These are phyloP conservation scores for Lactarius sanguifluus DNA, from an alignment of 768 basidiomycete species.

Conservation along the genomic window DNA sequence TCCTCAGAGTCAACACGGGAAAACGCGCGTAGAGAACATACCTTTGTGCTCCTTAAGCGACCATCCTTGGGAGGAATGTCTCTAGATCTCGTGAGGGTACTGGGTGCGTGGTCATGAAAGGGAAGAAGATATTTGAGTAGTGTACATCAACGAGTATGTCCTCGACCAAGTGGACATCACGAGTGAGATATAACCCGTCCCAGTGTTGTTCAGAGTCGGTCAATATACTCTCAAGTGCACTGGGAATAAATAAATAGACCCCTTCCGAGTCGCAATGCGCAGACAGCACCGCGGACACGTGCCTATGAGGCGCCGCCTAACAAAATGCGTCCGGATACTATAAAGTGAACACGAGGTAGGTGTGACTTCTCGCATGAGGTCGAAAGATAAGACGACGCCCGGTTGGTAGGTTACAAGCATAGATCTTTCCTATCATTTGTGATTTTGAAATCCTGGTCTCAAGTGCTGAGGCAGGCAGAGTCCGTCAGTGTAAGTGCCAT, in stretches of 20 bases:
- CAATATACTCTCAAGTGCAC: not conserved
- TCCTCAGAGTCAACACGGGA: not conserved
- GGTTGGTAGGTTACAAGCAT: not conserved
- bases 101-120: not conserved
- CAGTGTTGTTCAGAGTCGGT: not conserved
- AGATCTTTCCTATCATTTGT: not conserved
- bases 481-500: not conserved
- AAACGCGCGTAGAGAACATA: constrained; percentile 1
- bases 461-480: not conserved
- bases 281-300: constrained; percentile 18
- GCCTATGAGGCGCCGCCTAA: constrained; percentile 6
- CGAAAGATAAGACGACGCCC: not conserved
- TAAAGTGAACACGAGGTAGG: constrained; percentile 7
- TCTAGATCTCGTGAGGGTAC: constrained; percentile 1
- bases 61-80: not conserved
- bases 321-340: not conserved
- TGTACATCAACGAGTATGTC: not conserved
- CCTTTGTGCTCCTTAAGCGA: not conserved
- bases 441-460: not conserved
- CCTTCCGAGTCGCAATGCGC: constrained; percentile 5
- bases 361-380: not conserved
- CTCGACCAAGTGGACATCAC: not conserved
- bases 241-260: constrained; percentile 1
- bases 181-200: not conserved
- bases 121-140: not conserved